phyloP scores from a whole-genome alignment of 257 asterid species.

The Nicotiana tabacum region DNA sequence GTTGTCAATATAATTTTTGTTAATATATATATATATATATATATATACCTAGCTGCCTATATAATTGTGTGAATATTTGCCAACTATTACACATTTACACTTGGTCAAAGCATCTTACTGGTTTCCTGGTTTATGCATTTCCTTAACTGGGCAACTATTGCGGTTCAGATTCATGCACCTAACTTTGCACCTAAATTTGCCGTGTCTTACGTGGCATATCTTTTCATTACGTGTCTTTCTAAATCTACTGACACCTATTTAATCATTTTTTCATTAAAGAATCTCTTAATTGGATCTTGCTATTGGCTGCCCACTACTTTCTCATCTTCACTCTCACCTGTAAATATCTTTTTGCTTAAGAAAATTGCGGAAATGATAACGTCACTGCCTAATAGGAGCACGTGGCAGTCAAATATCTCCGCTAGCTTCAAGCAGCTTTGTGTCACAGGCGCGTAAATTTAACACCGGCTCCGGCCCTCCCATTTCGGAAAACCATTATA shows the following conservation, averaged over 20 bases:
- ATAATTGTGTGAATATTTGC: background rate
- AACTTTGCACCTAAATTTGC: background rate
- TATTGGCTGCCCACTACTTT: constrained; percentile 32
- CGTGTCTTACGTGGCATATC: background rate
- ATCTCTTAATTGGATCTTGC: constrained; percentile 9
- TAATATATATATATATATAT: too few species aligned
- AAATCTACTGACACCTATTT: constrained; percentile 17
- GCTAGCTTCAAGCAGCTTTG: background rate
- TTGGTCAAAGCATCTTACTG: background rate
- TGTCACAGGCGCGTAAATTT: constrained; percentile 23
- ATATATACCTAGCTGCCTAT: too few species aligned
- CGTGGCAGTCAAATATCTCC: constrained; percentile 11
- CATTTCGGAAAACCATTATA: background rate
- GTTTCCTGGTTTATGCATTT: background rate
- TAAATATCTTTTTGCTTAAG: constrained; percentile 30
- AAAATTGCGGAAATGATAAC: constrained; percentile 15
- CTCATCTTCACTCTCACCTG: constrained; percentile 13
- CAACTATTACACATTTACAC: background rate
- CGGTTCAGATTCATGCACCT: background rate
- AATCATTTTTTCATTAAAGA: background rate
- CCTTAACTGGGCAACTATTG: background rate
- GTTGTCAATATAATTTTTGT: too few species aligned
- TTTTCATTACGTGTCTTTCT: constrained; percentile 25
- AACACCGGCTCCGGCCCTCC: constrained; percentile 6
- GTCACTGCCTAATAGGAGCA: constrained; percentile 17